These are phyloP conservation scores for Acer yangbiense DNA, from an alignment of 345 rosid species.

Conservation along the genomic window DNA sequence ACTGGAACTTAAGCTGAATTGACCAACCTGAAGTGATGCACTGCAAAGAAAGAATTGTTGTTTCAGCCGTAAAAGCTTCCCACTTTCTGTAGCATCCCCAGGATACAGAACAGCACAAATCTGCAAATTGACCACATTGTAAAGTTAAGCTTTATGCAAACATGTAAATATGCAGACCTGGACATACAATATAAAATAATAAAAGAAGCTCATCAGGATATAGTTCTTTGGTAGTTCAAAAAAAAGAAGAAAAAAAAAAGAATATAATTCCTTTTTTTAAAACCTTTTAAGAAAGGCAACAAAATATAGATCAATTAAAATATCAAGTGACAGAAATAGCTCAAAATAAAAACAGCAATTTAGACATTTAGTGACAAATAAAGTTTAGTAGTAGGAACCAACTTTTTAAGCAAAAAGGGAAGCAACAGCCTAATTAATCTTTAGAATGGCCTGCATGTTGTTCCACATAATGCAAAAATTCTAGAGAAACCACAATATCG, in stretches of 20 bases:
- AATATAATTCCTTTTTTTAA: neutral
- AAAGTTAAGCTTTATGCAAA: slow-evolving; percentile 16
- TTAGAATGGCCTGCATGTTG: neutral
- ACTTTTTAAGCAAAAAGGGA: slow-evolving; percentile 1
- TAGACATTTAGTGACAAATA: neutral
- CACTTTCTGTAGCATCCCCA: slow-evolving; percentile 96
- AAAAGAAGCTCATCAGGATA: neutral
- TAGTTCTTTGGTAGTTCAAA: neutral
- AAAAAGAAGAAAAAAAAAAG: neutral
- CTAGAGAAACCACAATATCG: neutral
- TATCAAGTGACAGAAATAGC: neutral
- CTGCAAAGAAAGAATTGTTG: slow-evolving; percentile 96
- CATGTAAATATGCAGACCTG: neutral
- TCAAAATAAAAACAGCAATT: neutral
- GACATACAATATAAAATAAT: neutral
- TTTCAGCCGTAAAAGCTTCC: slow-evolving; percentile 93
- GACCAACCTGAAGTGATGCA: slow-evolving; percentile 95
- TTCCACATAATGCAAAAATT: neutral
- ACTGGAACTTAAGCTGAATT: neutral
- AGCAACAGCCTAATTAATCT: neutral
- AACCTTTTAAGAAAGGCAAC: neutral
- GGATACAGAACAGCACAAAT: slow-evolving; percentile 97
- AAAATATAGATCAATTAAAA: neutral
- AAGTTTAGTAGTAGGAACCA: neutral
- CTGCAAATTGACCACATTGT: slow-evolving; percentile 37